Base-by-base conservation (phyloP, 1,139 yeast species). In the Geotrichum citri-aurantii region DNA sequence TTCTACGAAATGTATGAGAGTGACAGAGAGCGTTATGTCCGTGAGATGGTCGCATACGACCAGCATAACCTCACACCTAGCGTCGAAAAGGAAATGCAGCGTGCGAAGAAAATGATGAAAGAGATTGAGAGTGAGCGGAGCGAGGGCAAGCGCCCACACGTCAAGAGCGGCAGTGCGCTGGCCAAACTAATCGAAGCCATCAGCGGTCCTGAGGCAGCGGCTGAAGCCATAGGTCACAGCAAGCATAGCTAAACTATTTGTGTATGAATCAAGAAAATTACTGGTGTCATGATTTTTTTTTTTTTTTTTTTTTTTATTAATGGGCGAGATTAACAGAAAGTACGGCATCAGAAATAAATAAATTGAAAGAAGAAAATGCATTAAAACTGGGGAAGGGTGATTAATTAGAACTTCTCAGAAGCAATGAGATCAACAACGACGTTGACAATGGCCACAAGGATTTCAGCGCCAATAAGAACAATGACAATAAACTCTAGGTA, bases 401-500 rank as follows among this genome's bases (percentile, higher is more conserved):
- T 48, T 24, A 4, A 52, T 29, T 33, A 17, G 31, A 55, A 37
- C 42, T 56, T 55, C 12, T 53, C 56, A 21, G 59, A 50, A 23
- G 59, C 59, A 21, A 54, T 24, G 31, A 49, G 33, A 27, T 57
- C 59, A 23, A 57, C 59, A 42, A 57, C 19, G 8, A 54, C 83
- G 68, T 92, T 93, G 54, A 92, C 79, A 14, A 92, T 78, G 52
- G 97, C 93, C 8, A 93, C 96, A 57, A 92, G 73, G 10, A 93
- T 96, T 73, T 92, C 96, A 6, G 90, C 95, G 1, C 93, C 96
- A 63, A 93, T 95, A 59, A 93, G 77, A n/a, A 92, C 85, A 61
- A 93, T 92, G 42, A 93, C 97, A 54, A 93, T 88, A 66, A 90
- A 86, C 71, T 93, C 99, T 64, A 93, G 79, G 66, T 91, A 91